A percentile compares a stretch with the other conserved stretches of the same genome.
phyloP scores from a whole-genome alignment of 441 rosid genomes.

The Pelargonium myrrhifolium region DNA sequence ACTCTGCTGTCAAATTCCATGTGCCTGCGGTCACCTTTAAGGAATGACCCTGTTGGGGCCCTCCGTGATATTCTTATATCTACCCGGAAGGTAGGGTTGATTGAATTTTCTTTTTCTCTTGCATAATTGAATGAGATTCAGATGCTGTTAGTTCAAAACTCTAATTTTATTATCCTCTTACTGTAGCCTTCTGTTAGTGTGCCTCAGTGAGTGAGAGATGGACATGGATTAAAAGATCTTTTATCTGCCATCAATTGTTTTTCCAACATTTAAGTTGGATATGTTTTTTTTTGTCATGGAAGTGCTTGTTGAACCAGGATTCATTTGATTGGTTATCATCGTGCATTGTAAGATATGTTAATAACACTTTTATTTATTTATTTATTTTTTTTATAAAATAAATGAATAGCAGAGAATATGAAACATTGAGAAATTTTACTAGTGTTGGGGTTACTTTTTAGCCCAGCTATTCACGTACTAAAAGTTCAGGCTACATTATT shows the following conservation, averaged over 20 bases:
- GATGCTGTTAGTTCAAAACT: constrained; percentile 6
- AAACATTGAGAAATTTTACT: not conserved
- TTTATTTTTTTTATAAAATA: too few species aligned
- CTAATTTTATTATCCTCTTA: not conserved
- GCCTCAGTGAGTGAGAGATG: not conserved
- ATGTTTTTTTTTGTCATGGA: not conserved
- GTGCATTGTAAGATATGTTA: not conserved
- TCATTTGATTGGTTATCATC: not conserved
- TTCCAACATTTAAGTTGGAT: not conserved
- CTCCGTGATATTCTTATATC: constrained; percentile 56
- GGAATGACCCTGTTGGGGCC: constrained; percentile 52
- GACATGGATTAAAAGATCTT: not conserved
- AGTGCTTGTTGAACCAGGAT: not conserved
- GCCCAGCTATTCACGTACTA: not conserved
- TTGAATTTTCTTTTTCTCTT: constrained; percentile 10
- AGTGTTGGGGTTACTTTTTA: not conserved
- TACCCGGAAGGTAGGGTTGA: constrained; percentile 52
- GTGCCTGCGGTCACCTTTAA: constrained; percentile 52
- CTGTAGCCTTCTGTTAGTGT: not conserved
- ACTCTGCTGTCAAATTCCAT: constrained; percentile 49
- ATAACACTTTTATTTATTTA: not conserved
- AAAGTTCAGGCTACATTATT: not conserved
- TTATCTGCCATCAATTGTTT: not conserved
- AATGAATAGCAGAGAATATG: not conserved
- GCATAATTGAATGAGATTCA: constrained; percentile 16